Conservation (phyloP, 2,329 filamentous ascomycete species). For the Colletotrichum tofieldiae region DNA sequence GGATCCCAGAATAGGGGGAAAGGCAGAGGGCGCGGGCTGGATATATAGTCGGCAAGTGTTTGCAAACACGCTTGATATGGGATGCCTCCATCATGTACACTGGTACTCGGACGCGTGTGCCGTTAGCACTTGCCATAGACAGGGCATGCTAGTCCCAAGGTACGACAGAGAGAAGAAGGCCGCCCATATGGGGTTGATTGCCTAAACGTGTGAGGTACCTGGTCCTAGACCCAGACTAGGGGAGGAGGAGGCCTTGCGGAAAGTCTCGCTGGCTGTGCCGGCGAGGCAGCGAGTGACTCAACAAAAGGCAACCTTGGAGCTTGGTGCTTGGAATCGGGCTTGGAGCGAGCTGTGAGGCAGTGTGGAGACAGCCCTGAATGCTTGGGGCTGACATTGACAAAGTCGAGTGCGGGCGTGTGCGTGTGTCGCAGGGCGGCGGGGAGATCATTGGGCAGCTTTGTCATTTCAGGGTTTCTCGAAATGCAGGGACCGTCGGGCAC, state of each 20-base stretch:
- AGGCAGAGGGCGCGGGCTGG: conserved; percentile 1
- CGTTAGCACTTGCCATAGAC: conserved; percentile 28
- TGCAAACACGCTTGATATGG: conserved; percentile 14
- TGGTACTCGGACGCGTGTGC: conserved; percentile 25
- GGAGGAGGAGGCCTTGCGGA: conserved; percentile 22
- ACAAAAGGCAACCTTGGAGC: conserved; percentile 5
- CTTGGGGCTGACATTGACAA: conserved; percentile 22
- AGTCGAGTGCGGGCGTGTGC: not conserved
- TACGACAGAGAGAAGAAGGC: conserved; percentile 5
- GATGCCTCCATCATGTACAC: conserved; percentile 35
- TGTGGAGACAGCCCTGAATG: conserved; percentile 3
- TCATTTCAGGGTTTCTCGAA: conserved; percentile 15
- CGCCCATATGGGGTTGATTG: conserved; percentile 26
- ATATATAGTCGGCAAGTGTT: conserved; percentile 29
- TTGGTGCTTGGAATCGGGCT: conserved; percentile 3
- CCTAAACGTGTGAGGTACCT: conserved; percentile 28
- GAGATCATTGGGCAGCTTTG: conserved; percentile 36
- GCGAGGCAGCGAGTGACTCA: conserved; percentile 29
- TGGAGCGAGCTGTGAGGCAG: conserved; percentile 11
- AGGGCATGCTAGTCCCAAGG: conserved; percentile 27
- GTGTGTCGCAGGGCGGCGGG: conserved; percentile 23
- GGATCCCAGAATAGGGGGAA: no score
- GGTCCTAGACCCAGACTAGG: not conserved
- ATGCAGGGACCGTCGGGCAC: conserved; percentile 38
- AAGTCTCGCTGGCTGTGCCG: conserved; percentile 27